Evolutionary conservation across 106 monocot species (phyloP).

Genomic region (Gastrodia elata): DNA sequence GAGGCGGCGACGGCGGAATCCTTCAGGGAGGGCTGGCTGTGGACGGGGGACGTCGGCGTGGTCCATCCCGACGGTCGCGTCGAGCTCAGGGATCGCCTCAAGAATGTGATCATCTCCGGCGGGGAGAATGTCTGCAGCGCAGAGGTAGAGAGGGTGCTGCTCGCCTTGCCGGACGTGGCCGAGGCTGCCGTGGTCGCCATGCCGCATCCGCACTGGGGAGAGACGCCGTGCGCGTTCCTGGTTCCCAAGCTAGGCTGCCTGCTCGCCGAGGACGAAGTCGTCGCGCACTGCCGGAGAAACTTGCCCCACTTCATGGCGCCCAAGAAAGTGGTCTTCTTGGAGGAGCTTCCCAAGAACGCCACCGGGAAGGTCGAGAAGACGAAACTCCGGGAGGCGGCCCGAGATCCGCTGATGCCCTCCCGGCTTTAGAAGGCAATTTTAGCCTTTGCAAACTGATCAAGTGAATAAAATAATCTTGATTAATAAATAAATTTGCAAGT

Average conservation of each 20-base stretch:
- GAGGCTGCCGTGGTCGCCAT: slow-evolving; percentile 83
- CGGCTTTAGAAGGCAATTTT: no score
- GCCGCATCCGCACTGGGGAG: slow-evolving; percentile 74
- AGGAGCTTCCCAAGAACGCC: slow-evolving; percentile 53
- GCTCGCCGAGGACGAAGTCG: slow-evolving; percentile 34
- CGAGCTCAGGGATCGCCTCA: slow-evolving; percentile 74
- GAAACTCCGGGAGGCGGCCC: slow-evolving; percentile 34
- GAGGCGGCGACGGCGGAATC: slow-evolving; percentile 28
- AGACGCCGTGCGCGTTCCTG: slow-evolving; percentile 79
- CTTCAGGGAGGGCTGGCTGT: slow-evolving; percentile 64
- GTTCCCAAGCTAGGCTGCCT: not conserved
- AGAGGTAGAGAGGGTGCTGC: slow-evolving; percentile 71
- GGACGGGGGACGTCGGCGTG: slow-evolving; percentile 74
- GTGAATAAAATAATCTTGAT: no score
- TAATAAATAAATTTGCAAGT: no score
- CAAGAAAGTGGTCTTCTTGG: slow-evolving; percentile 57
- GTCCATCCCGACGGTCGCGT: slow-evolving; percentile 74
- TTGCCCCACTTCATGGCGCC: slow-evolving; percentile 64
- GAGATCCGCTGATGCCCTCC: no score
- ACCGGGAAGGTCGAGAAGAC: slow-evolving; percentile 55
- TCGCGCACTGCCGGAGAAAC: slow-evolving; percentile 34
- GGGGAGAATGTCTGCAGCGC: slow-evolving; percentile 96
- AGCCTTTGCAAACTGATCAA: no score
- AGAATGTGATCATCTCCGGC: slow-evolving; percentile 89
- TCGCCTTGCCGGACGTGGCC: slow-evolving; percentile 34